Conservation (phyloP, 176 grass and related monocot genomes). For the Zea luxurians region DNA sequence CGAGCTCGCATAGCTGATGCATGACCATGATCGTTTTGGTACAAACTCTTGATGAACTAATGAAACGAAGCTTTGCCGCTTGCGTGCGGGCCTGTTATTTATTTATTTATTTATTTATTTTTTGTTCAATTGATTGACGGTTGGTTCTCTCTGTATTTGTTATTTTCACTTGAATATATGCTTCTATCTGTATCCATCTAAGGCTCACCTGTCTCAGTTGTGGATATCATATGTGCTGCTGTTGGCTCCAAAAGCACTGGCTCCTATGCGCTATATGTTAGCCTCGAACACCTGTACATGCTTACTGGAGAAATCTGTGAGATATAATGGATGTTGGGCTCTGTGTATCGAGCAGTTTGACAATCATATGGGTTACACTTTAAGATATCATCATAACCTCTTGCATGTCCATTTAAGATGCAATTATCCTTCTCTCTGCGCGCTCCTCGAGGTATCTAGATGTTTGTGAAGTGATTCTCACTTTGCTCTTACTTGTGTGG, state of each 20-base stretch:
- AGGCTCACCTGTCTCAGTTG: not conserved
- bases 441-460: not conserved
- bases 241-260: not conserved
- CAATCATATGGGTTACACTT: conserved; percentile 22
- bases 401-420: not conserved
- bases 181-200: not conserved
- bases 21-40: not conserved
- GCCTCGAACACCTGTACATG: not conserved
- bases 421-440: conserved; percentile 11
- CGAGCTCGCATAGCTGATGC: not conserved
- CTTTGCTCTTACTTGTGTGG: conserved; percentile 14
- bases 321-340: not conserved
- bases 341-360: not conserved
- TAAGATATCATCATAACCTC: conserved; percentile 35
- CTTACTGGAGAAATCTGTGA: not conserved
- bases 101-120: not conserved
- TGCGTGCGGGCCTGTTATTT: not conserved
- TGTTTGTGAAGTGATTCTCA: not conserved
- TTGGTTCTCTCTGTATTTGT: not conserved
- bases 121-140: not conserved
- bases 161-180: not conserved
- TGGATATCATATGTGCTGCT: not conserved
- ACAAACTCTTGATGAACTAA: not conserved
- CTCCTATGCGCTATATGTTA: not conserved
- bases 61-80: not conserved